Conservation (phyloP, 2,329 filamentous ascomycete species). For the Aspergillus brasiliensis region DNA sequence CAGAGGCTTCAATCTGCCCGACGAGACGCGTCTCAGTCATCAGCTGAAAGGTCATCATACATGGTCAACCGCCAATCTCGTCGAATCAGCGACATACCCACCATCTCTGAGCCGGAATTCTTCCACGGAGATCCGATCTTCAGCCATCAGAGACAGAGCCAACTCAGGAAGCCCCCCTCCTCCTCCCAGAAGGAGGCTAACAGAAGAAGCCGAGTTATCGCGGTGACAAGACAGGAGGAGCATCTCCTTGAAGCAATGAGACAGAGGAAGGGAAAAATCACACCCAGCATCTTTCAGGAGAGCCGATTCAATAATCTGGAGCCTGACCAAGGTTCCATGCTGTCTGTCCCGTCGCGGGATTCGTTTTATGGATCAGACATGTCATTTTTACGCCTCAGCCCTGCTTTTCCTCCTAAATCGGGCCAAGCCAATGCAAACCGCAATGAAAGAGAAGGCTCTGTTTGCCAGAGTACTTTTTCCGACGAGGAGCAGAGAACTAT, state of each 20-base stretch:
- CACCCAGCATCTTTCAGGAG: slow-evolving; percentile 43
- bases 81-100: slow-evolving; percentile 35
- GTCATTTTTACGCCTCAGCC: slow-evolving; percentile 45
- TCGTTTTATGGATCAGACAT: slow-evolving; percentile 41
- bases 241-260: slow-evolving; percentile 54
- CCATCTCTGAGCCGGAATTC: slow-evolving; percentile 38
- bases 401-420: slow-evolving; percentile 31
- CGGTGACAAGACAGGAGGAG: slow-evolving; percentile 57
- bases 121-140: slow-evolving; percentile 26
- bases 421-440: slow-evolving; percentile 30
- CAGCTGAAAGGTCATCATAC: slow-evolving; percentile 30
- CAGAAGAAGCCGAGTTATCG: slow-evolving; percentile 51
- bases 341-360: slow-evolving; percentile 34
- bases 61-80: slow-evolving; percentile 29
- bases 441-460: slow-evolving; percentile 30
- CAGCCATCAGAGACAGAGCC: slow-evolving; percentile 19
- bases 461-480: slow-evolving; percentile 33
- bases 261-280: slow-evolving; percentile 50
- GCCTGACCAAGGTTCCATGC: slow-evolving; percentile 31
- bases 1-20: slow-evolving; percentile 20
- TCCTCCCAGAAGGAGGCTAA: slow-evolving; percentile 33
- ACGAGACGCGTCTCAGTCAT: slow-evolving; percentile 31
- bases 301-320: slow-evolving; percentile 19
- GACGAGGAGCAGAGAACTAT: slow-evolving; percentile 39
- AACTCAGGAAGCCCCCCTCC: slow-evolving; percentile 11